Percentiles rank a stretch among this genome's conserved stretches.
Conservation (phyloP, 2,329 filamentous ascomycete genomes). For the Monosporascus cannonballus region DNA sequence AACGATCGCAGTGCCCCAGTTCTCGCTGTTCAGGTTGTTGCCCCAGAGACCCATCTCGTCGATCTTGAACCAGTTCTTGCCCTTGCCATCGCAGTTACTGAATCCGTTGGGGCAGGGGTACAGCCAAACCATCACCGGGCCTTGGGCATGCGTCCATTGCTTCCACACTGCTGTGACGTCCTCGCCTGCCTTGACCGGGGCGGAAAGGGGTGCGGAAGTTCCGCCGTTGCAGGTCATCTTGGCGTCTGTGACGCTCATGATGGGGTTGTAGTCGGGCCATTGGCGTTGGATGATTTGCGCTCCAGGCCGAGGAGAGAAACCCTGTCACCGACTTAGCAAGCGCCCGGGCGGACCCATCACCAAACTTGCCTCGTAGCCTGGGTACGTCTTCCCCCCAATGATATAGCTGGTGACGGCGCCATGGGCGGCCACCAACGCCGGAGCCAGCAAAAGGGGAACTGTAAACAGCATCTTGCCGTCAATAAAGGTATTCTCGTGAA, state of each 20-base stretch:
- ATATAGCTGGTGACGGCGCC: slow-evolving; percentile 40
- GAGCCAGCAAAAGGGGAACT: slow-evolving; percentile 19
- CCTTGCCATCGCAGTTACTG: slow-evolving; percentile 42
- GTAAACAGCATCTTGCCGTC: slow-evolving; percentile 19
- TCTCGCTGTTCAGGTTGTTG: slow-evolving; percentile 34
- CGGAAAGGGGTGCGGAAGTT: slow-evolving; percentile 37
- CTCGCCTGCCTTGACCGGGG: slow-evolving; percentile 39
- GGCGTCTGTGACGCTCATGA: slow-evolving; percentile 38
- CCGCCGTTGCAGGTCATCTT: slow-evolving; percentile 53
- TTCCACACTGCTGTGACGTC: slow-evolving; percentile 44
- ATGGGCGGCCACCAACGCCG: slow-evolving; percentile 27
- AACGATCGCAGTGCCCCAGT: slow-evolving; percentile 43
- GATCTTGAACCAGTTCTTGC: slow-evolving; percentile 54
- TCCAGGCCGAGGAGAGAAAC: slow-evolving; percentile 41
- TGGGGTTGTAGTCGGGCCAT: slow-evolving; percentile 53
- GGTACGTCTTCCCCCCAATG: slow-evolving; percentile 36
- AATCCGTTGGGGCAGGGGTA: slow-evolving; percentile 46
- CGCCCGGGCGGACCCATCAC: no score
- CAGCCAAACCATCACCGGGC: slow-evolving; percentile 53
- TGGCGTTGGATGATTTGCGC: slow-evolving; percentile 51
- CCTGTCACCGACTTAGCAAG: slow-evolving; percentile 20
- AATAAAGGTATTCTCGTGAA: slow-evolving; percentile 1
- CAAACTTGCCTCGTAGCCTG: slow-evolving; percentile 26
- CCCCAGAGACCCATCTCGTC: slow-evolving; percentile 45
- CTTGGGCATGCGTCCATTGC: slow-evolving; percentile 54